Evolutionary conservation across 768 basidiomycete species (phyloP), one percentile per base, ranked within the genome.

Genomic region (Tulasnella sp.): DNA sequence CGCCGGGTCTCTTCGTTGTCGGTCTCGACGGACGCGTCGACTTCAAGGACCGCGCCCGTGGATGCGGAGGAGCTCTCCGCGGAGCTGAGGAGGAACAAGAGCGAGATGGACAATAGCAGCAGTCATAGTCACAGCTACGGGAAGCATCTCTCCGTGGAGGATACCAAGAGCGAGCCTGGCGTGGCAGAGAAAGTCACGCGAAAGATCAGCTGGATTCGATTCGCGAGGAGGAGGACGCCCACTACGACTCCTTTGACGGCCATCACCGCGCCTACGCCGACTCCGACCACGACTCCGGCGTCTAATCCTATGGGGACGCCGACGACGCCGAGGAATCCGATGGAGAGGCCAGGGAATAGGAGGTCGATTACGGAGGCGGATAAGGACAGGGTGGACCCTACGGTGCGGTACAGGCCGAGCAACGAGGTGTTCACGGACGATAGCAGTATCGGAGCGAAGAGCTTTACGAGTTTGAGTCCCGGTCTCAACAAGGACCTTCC

Each of bases 391-490:
- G 28, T 20, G 37, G 34, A 79, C 18, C 28, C 28, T 12, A 40
- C 60, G 24, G n/a, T 79, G 22, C 54, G 64, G 20, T 72, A 72
- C 48, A 54, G 78, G 34, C 78, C 54, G 20, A 79, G 78, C 72
- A 40, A 60, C 31, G 78, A 79, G 72, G 58, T 79, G 20, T 79
- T 79, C 41, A 79, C 78, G 31, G 78, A 79, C n/a, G 78, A 79
- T 42, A 79, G 78, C 41, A 79, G 78, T 24, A 31, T 74, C 9
- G 78, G 78, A 16, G 64, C 41, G n/a, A 69, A n/a, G 37, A 79
- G 78, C 60, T 41, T 22, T 37, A 42, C 78, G 12, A 74, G 72
- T 18, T 22, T 79, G 42, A 79, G 78, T 48, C 78, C 78, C 11
- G 44, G 37, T 22, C 8, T 11, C 18, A 73, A 73, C 42, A 73